Evolutionary conservation across 177 flowering plant genomes (phyloP), one percentile per base, ranked within the genome.

Genomic region (Vitis hybrid): DNA sequence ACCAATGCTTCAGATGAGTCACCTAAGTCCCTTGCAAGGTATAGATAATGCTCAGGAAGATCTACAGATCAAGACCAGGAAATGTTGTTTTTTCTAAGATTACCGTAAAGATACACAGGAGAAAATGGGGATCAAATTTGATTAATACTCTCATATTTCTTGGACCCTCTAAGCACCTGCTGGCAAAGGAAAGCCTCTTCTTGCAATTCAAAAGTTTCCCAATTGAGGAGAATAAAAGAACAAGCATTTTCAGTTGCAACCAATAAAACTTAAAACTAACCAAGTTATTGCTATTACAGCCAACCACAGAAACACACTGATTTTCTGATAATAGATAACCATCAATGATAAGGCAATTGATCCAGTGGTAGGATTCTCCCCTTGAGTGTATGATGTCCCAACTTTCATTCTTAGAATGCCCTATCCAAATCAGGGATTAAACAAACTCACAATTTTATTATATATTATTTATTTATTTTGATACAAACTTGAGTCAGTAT

Each of bases 281-380:
- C 4, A 54, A 54, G 56, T 54, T 54, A 18, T 57, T 57, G 60
- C 26, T 10, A 6, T 1, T 11, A 57, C 0, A 57, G 13, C 26
- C 60, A 57, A 57, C 60, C 18, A 54, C 56, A 54, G 17, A 14
- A 12, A 11, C 56, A 54, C 11, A 54, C 17, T 11, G 3, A 26
- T 26, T 26, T 26, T 26, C 0, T 26, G 26, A 26, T 2, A 26
- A 26, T 0, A 26, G 26, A 26, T 26, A 26, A 2, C 26, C 26
- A 26, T 26, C 26, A 26, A 26, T 26, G 26, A 26, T 54, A 54
- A 82, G 88, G 83, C 83, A 78, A 83, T 85, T 85, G 87, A 81
- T 83, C 85, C 80, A 80, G 88, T 85, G 87, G 87, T 84, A 86
- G 80, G 86, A 86, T 84, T 34, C 7, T 34, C 45, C 45, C 45